Evolutionary conservation across 768 basidiomycete genomes (phyloP).

Genomic region (Suillus subluteus): DNA sequence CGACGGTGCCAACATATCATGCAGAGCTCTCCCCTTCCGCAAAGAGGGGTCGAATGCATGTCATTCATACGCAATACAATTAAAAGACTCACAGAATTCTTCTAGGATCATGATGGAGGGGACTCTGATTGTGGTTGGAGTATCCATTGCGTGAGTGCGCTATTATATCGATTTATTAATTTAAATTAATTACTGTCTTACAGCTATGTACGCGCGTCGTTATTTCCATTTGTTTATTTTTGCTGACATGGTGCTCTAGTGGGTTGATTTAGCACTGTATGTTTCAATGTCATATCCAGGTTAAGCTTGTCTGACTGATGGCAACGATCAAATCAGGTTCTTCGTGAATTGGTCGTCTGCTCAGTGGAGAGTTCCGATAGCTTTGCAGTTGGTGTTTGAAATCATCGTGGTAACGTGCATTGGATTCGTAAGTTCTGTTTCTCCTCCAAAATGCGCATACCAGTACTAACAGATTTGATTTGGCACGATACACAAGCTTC

Average conservation of each 20-base stretch:
- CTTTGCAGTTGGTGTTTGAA: conserved; percentile 44
- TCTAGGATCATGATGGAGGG: conserved; percentile 14
- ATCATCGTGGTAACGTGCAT: conserved; percentile 40
- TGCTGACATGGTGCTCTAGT: conserved; percentile 23
- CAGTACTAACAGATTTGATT: neutral
- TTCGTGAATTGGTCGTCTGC: conserved; percentile 40
- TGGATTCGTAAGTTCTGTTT: conserved; percentile 30
- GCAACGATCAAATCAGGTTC: conserved; percentile 25
- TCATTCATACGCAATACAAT: neutral
- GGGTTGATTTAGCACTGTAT: conserved; percentile 46
- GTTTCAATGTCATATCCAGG: conserved; percentile 5
- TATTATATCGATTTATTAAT: neutral
- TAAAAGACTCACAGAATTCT: neutral
- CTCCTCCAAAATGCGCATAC: neutral
- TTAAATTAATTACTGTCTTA: neutral
- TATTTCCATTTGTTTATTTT: conserved; percentile 2
- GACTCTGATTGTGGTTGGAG: conserved; percentile 29
- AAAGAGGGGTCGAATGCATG: conserved; percentile 40
- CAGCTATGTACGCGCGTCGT: conserved; percentile 1
- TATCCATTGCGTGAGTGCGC: conserved; percentile 41
- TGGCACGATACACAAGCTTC: conserved; percentile 26
- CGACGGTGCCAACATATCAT: conserved; percentile 48
- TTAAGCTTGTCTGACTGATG: neutral
- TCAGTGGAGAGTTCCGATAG: conserved; percentile 47
- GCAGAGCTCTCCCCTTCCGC: conserved; percentile 48